Percentiles rank a stretch among this genome's conserved stretches.
These are phyloP conservation scores for Pelargonium cotyledonis DNA, from an alignment of 441 rosid genomes.

Conservation along the genomic window DNA sequence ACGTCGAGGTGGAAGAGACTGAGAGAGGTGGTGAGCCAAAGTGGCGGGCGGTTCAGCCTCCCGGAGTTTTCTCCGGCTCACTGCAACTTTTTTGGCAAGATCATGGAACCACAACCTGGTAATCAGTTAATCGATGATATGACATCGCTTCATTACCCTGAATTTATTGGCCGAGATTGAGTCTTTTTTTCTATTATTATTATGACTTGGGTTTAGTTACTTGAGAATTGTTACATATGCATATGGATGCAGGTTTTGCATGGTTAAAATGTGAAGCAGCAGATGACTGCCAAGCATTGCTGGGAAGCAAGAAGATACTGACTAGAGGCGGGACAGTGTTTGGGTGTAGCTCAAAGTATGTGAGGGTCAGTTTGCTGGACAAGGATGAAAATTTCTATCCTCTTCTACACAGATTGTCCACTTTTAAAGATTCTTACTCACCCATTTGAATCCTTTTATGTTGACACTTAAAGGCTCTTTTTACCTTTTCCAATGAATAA, in stretches of 20 bases:
- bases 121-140: too few relatives aligned
- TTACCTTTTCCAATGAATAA: too few relatives aligned
- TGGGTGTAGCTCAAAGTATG: slow-evolving; percentile 42
- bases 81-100: slow-evolving; percentile 48
- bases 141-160: too few relatives aligned
- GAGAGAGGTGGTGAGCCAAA: slow-evolving; percentile 47
- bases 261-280: slow-evolving; percentile 62
- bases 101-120: slow-evolving; percentile 47
- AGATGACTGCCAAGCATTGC: slow-evolving; percentile 32
- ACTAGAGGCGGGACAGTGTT: slow-evolving; percentile 54
- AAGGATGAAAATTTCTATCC: slow-evolving; percentile 42
- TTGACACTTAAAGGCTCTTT: too few relatives aligned
- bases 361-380: slow-evolving; percentile 64
- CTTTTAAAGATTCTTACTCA: slow-evolving; percentile 15
- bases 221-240: not conserved
- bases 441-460: too few relatives aligned
- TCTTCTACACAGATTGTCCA: slow-evolving; percentile 56
- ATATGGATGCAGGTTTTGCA: slow-evolving; percentile 67
- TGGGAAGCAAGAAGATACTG: slow-evolving; percentile 44
- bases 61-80: slow-evolving; percentile 45
- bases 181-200: too few relatives aligned
- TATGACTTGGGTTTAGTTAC: too few relatives aligned
- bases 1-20: slow-evolving; percentile 57
- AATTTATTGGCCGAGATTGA: too few relatives aligned
- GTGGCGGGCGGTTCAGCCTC: slow-evolving; percentile 45